Evolutionary conservation across 257 asterid genomes (phyloP).

Genomic region (Plantago major): DNA sequence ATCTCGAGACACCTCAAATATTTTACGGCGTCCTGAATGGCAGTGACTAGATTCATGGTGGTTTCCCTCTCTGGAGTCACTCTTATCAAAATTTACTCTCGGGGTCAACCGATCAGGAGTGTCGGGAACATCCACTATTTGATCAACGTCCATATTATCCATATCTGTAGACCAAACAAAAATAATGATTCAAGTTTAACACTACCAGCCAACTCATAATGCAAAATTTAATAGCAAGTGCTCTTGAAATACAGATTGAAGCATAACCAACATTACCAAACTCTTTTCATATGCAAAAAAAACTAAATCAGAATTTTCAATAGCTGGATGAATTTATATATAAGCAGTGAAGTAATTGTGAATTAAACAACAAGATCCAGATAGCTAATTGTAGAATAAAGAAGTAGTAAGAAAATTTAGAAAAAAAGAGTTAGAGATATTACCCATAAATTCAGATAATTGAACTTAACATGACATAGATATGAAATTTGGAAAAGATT

Average conservation of each 20-base stretch:
- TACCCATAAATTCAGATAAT: too few relatives aligned
- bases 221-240: too few relatives aligned
- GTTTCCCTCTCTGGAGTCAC: slow-evolving; percentile 22
- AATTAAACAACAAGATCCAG: not conserved
- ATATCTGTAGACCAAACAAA: slow-evolving; percentile 42
- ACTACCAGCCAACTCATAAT: too few relatives aligned
- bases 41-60: slow-evolving; percentile 15
- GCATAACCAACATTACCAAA: not conserved
- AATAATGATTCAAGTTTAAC: not conserved
- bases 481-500: too few relatives aligned
- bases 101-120: slow-evolving; percentile 63
- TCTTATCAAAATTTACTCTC: slow-evolving; percentile 27
- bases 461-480: too few relatives aligned
- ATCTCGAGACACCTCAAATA: slow-evolving; percentile 28
- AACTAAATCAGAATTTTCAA: not conserved
- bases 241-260: too few relatives aligned
- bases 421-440: too few relatives aligned
- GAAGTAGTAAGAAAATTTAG: too few relatives aligned
- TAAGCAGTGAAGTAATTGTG: not conserved
- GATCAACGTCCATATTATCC: slow-evolving; percentile 63
- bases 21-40: slow-evolving; percentile 23
- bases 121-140: slow-evolving; percentile 56
- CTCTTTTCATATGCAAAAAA: not conserved
- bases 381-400: not conserved
- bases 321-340: not conserved